phyloP scores from a whole-genome alignment of 257 asterid genomes.

The Parsonsia alboflavescens region DNA sequence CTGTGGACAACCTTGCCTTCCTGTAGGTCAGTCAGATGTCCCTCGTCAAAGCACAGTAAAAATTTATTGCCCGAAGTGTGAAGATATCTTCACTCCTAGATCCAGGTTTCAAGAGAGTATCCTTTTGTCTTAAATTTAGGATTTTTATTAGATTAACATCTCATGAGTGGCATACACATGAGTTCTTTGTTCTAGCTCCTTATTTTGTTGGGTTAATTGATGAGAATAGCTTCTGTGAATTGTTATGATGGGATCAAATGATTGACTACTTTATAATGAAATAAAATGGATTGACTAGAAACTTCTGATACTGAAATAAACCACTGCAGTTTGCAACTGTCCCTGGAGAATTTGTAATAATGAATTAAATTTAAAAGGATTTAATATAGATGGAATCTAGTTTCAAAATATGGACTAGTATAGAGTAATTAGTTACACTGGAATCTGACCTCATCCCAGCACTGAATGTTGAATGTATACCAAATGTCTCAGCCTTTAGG shows the following conservation, averaged over 20 bases:
- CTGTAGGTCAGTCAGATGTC: conserved; percentile 54
- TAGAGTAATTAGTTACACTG: neutral
- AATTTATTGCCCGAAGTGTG: conserved; percentile 57
- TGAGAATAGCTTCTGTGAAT: neutral
- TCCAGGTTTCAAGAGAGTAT: conserved; percentile 61
- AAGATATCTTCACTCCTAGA: conserved; percentile 51
- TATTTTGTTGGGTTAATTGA: neutral
- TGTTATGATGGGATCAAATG: neutral
- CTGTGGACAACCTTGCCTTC: conserved; percentile 64
- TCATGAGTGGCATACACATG: neutral
- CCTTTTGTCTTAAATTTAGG: conserved; percentile 24
- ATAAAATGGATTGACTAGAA: too few species aligned
- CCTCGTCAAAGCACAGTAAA: conserved; percentile 53
- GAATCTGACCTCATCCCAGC: neutral
- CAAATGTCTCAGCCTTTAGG: too few species aligned
- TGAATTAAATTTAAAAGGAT: neutral
- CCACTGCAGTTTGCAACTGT: neutral
- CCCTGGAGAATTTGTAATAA: neutral
- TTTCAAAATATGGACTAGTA: neutral
- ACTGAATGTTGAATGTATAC: neutral
- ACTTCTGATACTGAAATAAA: neutral
- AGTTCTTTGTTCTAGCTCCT: conserved; percentile 1
- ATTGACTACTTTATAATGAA: too few species aligned
- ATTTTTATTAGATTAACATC: neutral
- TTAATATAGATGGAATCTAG: neutral